phyloP scores from a whole-genome alignment of 164 flowering plant genomes.

The Magnolia changhungtana region DNA sequence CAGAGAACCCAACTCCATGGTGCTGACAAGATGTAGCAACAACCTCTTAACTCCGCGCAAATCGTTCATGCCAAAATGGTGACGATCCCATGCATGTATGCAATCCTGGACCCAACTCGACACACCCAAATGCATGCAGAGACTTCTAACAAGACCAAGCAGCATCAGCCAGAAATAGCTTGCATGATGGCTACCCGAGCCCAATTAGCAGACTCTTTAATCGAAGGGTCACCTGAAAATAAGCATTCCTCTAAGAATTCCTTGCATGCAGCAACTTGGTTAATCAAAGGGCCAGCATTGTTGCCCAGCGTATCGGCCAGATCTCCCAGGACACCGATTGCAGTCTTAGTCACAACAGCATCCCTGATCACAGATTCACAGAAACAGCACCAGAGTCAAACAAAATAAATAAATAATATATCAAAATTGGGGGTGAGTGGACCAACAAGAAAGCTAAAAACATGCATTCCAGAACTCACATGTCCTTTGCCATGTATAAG shows the following conservation, averaged over 20 bases:
- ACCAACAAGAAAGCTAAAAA: background rate
- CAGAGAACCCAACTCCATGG: conserved; percentile 24
- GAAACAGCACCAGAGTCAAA: background rate
- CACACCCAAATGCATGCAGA: conserved; percentile 71
- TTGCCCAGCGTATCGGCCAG: conserved; percentile 80
- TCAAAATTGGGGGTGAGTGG: background rate
- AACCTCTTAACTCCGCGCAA: conserved; percentile 25
- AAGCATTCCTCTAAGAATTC: conserved; percentile 74
- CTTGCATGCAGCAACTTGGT: conserved; percentile 65
- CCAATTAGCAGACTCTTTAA: conserved; percentile 89
- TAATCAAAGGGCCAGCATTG: conserved; percentile 69
- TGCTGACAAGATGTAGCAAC: conserved; percentile 40
- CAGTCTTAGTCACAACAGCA: conserved; percentile 80
- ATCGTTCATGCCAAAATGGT: conserved; percentile 35
- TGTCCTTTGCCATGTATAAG: conserved; percentile 51
- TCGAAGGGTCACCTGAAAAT: conserved; percentile 71
- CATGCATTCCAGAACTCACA: conserved; percentile 29
- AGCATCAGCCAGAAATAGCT: conserved; percentile 63
- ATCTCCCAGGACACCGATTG: conserved; percentile 83
- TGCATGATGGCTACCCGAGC: conserved; percentile 65
- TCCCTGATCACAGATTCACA: conserved; percentile 43
- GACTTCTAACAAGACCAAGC: conserved; percentile 39
- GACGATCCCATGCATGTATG: conserved; percentile 54
- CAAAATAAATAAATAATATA: background rate
- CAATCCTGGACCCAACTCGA: conserved; percentile 48